A percentile compares a stretch with the other conserved stretches of the same genome.
These are phyloP conservation scores for Neocatenulostroma microsporum DNA, from an alignment of 2,329 filamentous ascomycete genomes.

Conservation along the genomic window DNA sequence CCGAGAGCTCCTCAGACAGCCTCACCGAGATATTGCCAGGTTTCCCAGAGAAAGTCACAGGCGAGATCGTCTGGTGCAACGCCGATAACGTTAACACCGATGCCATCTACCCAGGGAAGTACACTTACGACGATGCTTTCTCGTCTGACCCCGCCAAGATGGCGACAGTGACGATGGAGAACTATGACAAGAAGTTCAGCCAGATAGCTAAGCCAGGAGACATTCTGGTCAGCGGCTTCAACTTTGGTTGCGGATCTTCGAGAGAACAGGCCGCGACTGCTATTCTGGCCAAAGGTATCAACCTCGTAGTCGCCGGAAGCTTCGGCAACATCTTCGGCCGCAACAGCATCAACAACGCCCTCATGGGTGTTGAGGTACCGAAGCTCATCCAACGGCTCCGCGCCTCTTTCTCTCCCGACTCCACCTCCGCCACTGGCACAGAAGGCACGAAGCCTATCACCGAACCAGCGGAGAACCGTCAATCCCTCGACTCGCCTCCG, in stretches of 20 bases:
- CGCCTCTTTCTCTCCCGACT: slow-evolving; percentile 43
- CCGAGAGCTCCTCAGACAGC: slow-evolving; percentile 27
- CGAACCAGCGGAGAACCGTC: slow-evolving; percentile 45
- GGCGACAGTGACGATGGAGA: slow-evolving; percentile 87
- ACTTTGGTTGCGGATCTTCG: slow-evolving; percentile 77
- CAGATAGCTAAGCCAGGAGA: slow-evolving; percentile 59
- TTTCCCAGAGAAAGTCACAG: slow-evolving; percentile 73
- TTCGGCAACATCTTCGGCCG: slow-evolving; percentile 78
- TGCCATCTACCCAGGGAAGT: slow-evolving; percentile 83
- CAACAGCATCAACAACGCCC: slow-evolving; percentile 72
- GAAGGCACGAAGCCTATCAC: slow-evolving; percentile 34
- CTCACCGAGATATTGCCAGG: slow-evolving; percentile 69
- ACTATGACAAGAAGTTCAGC: slow-evolving; percentile 73
- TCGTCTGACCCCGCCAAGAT: slow-evolving; percentile 65
- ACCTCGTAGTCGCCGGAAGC: slow-evolving; percentile 69
- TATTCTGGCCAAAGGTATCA: slow-evolving; percentile 71
- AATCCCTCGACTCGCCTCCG: slow-evolving; percentile 45
- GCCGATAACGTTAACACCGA: slow-evolving; percentile 87
- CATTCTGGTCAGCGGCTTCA: slow-evolving; percentile 77
- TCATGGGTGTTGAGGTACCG: slow-evolving; percentile 65
- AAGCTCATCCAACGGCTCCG: slow-evolving; percentile 58
- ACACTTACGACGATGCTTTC: slow-evolving; percentile 85
- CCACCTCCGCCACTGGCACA: slow-evolving; percentile 14
- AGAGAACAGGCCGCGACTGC: slow-evolving; percentile 85
- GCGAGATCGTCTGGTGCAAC: slow-evolving; percentile 84